A percentile compares a stretch with the other conserved stretches of the same genome.
Evolutionary conservation across 2,329 filamentous ascomycete species (phyloP).

Genomic region (Aureobasidium sp.): DNA sequence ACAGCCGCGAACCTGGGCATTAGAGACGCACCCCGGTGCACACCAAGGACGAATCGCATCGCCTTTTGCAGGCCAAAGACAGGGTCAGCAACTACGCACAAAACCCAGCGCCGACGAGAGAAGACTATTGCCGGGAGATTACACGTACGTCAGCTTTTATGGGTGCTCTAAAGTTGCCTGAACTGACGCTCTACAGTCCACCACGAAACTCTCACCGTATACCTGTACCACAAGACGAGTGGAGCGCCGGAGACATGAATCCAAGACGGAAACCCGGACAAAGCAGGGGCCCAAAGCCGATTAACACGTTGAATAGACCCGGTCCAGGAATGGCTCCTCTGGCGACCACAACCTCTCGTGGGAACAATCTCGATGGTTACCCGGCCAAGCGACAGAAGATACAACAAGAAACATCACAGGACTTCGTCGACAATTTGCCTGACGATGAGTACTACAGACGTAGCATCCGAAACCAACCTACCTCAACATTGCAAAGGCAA

Average conservation of each 20-base stretch:
- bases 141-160: not conserved
- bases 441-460: not conserved
- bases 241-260: not conserved
- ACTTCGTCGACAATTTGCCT: not conserved
- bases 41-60: not conserved
- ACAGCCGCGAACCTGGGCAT: not conserved
- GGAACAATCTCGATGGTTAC: not conserved
- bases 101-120: not conserved
- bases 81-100: no score
- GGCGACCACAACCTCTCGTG: not conserved
- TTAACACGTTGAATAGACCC: not conserved
- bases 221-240: not conserved
- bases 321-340: not conserved
- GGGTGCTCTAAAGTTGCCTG: not conserved
- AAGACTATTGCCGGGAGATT: not conserved
- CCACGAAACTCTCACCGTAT: not conserved
- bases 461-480: not conserved
- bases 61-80: no score
- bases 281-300: not conserved
- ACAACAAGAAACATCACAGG: not conserved
- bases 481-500: not conserved
- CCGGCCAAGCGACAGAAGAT: conserved; percentile 2
- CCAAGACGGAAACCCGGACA: not conserved
- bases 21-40: not conserved
- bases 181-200: not conserved